phyloP scores from a whole-genome alignment of 2,329 filamentous ascomycete species.

The Aspergillus aculeatus region DNA sequence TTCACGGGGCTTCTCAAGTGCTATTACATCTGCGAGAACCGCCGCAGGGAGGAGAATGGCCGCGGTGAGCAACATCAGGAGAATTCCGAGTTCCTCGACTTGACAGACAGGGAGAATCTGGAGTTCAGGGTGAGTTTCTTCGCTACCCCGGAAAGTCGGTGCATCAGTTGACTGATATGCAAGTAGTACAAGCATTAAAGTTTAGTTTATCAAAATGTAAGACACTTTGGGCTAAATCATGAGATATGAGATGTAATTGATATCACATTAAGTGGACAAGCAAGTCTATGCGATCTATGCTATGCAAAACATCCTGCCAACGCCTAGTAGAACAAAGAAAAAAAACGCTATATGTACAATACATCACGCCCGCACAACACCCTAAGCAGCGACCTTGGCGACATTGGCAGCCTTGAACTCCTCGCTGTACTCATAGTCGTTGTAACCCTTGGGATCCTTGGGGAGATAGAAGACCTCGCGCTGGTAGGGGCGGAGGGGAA shows the following conservation, averaged over 20 bases:
- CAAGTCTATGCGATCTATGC: slow-evolving; percentile 10
- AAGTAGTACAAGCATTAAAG: slow-evolving; percentile 11
- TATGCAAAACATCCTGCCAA: slow-evolving; percentile 4
- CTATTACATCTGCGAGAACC: slow-evolving; percentile 35
- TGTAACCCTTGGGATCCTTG: slow-evolving; percentile 41
- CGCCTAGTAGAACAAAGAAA: background rate
- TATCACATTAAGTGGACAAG: background rate
- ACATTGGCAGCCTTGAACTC: slow-evolving; percentile 28
- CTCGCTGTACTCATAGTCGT: slow-evolving; percentile 37
- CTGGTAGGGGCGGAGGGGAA: slow-evolving; percentile 41
- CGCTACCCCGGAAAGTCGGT: background rate
- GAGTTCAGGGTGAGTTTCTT: slow-evolving; percentile 24
- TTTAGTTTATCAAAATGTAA: too few species aligned
- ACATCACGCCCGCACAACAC: background rate
- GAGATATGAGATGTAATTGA: too few species aligned
- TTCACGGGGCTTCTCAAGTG: slow-evolving; percentile 22
- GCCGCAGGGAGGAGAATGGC: slow-evolving; percentile 22
- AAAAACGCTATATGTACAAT: background rate
- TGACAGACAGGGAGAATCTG: slow-evolving; percentile 34
- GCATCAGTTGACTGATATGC: background rate
- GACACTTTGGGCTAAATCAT: too few species aligned
- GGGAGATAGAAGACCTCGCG: slow-evolving; percentile 42
- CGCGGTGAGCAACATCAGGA: slow-evolving; percentile 21
- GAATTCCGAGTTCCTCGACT: slow-evolving; percentile 31
- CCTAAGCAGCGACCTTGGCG: slow-evolving; percentile 21